Percentiles rank a stretch among this genome's conserved stretches.
Evolutionary conservation across 495 filamentous ascomycete genomes (phyloP).

Genomic region (Penicillium paxilli): DNA sequence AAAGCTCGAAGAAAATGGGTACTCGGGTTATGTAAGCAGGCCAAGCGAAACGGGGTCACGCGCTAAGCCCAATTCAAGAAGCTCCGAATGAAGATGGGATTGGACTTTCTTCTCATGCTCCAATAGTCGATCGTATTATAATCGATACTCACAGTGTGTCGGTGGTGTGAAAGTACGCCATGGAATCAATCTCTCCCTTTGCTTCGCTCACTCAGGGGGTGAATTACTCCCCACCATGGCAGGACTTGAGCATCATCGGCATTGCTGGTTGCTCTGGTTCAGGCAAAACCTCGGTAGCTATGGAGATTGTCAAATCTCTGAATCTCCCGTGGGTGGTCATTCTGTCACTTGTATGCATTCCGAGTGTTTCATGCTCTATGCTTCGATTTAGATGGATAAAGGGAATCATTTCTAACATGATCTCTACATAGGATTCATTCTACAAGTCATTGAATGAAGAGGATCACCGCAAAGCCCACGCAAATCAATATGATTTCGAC

Average conservation of each 20-base stretch:
- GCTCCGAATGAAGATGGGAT: background rate
- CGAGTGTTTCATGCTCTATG: background rate
- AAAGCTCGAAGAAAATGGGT: conserved; percentile 18
- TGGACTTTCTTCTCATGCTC: background rate
- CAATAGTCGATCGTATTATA: background rate
- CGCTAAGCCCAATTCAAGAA: conserved; percentile 24
- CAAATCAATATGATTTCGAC: conserved; percentile 95
- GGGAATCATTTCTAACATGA: conserved; percentile 24
- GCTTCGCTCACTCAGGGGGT: conserved; percentile 47
- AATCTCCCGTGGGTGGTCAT: conserved; percentile 98
- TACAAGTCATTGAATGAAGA: conserved; percentile 83
- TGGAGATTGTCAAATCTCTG: conserved; percentile 84
- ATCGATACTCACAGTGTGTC: background rate
- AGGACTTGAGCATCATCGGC: conserved; percentile 89
- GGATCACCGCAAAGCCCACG: conserved; percentile 72
- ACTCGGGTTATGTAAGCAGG: conserved; percentile 18
- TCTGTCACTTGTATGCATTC: conserved; percentile 76
- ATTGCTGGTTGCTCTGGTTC: conserved; percentile 95
- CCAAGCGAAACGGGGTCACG: conserved; percentile 21
- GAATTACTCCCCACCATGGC: conserved; percentile 93
- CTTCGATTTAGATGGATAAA: background rate
- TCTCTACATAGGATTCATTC: conserved; percentile 79
- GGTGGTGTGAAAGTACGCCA: conserved; percentile 10
- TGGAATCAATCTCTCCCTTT: conserved; percentile 49
- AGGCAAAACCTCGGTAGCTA: conserved; percentile 93